These are phyloP conservation scores for Colletotrichum shisoi DNA, from an alignment of 2,329 filamentous ascomycete genomes.

Conservation along the genomic window DNA sequence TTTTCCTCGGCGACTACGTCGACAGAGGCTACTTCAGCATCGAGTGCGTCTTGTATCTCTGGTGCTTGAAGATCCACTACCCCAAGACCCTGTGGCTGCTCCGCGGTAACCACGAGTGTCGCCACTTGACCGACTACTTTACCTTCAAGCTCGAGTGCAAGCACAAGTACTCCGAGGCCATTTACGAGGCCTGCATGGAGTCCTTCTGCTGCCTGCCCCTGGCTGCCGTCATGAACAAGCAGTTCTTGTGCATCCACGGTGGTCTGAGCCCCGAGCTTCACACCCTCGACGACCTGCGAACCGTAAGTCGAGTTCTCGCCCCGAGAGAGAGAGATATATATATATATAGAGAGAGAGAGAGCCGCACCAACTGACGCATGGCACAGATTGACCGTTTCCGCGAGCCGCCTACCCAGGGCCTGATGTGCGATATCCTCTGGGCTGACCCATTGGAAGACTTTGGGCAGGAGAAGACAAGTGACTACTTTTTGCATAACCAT, in stretches of 20 bases:
- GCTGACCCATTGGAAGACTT: slow-evolving; percentile 98
- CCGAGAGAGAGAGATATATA: too few species aligned
- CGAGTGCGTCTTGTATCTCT: slow-evolving; percentile 97
- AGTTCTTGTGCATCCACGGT: slow-evolving; percentile 98
- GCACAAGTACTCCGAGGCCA: slow-evolving; percentile 96
- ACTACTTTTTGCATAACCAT: slow-evolving; percentile 98
- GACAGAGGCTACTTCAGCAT: slow-evolving; percentile 99
- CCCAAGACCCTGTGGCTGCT: slow-evolving; percentile 96
- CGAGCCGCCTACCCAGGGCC: slow-evolving; percentile 93
- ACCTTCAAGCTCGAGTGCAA: slow-evolving; percentile 99
- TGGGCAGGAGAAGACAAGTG: slow-evolving; percentile 96
- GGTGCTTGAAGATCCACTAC: slow-evolving; percentile 99
- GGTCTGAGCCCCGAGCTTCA: slow-evolving; percentile 95
- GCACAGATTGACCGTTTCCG: slow-evolving; percentile 92
- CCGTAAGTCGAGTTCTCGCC: slow-evolving; percentile 57
- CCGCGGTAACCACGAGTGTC: slow-evolving; percentile 97
- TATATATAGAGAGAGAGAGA: too few species aligned
- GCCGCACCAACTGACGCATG: slow-evolving; percentile 9
- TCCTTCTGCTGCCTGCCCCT: slow-evolving; percentile 94
- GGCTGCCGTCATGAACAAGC: slow-evolving; percentile 99
- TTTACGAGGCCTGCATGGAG: slow-evolving; percentile 98
- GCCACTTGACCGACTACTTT: slow-evolving; percentile 99
- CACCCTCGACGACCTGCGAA: slow-evolving; percentile 92
- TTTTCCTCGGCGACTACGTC: slow-evolving; percentile 97
- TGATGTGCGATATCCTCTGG: slow-evolving; percentile 99